A percentile compares a stretch with the other conserved stretches of the same genome.
Evolutionary conservation across 2,329 filamentous ascomycete species (phyloP).

Genomic region (Xylariaceae sp.): DNA sequence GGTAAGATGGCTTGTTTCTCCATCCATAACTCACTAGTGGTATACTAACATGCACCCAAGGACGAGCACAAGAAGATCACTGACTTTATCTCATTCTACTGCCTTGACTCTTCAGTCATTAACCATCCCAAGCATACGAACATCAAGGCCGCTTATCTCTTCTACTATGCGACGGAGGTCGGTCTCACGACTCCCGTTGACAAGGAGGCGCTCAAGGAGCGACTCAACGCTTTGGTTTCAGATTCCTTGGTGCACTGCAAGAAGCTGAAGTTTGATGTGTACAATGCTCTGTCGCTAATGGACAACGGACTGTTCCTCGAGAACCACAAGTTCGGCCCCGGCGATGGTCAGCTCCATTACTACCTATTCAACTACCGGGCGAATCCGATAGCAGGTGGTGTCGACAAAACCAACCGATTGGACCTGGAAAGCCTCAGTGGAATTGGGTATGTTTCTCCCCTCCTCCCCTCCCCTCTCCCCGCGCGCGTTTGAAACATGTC

Average conservation of each 20-base stretch:
- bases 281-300: slow-evolving; percentile 89
- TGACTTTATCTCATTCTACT: slow-evolving; percentile 97
- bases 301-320: slow-evolving; percentile 93
- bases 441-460: slow-evolving; percentile 72
- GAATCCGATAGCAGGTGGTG: slow-evolving; percentile 76
- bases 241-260: slow-evolving; percentile 88
- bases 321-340: slow-evolving; percentile 88
- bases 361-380: slow-evolving; percentile 97
- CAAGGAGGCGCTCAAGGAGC: slow-evolving; percentile 61
- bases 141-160: slow-evolving; percentile 88
- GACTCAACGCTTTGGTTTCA: slow-evolving; percentile 73
- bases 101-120: slow-evolving; percentile 88
- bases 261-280: slow-evolving; percentile 81
- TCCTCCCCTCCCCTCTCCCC: neutral
- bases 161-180: slow-evolving; percentile 87
- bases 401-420: slow-evolving; percentile 71
- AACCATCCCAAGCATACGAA: slow-evolving; percentile 70
- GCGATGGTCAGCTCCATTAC: slow-evolving; percentile 92
- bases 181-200: slow-evolving; percentile 58
- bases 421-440: slow-evolving; percentile 77
- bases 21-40: slow-evolving; percentile 6
- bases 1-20: slow-evolving; percentile 37
- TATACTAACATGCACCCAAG: slow-evolving; percentile 30
- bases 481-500: neutral
- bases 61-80: slow-evolving; percentile 72